Conservation (phyloP, 805 yeast genomes). For the Blastobotrys muscicola region DNA sequence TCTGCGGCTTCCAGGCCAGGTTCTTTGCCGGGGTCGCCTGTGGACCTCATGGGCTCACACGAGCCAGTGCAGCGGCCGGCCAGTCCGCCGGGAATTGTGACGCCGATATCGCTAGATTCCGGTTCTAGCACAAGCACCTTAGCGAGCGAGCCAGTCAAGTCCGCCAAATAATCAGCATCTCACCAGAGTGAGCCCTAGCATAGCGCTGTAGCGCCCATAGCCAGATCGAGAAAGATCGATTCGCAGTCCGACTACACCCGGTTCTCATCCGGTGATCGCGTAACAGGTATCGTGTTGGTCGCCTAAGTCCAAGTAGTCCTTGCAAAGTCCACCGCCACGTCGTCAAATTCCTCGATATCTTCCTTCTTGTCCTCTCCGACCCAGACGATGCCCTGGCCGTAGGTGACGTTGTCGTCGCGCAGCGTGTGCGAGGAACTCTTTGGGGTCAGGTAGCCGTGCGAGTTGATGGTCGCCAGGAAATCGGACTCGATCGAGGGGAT, state of each 20-base stretch:
- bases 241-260: neutral
- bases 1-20: no score
- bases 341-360: neutral
- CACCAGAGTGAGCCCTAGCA: neutral
- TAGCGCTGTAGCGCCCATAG: no score
- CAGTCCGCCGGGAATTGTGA: no score
- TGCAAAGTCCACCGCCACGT: neutral
- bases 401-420: neutral
- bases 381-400: constrained; percentile 2
- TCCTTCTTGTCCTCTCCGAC: neutral
- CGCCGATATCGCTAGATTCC: no score
- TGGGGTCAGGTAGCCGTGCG: no score
- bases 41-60: no score
- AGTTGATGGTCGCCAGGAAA: no score
- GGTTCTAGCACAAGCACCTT: no score
- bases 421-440: neutral
- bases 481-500: no score
- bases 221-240: neutral
- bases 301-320: neutral
- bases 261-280: neutral
- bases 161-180: neutral
- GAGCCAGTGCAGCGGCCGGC: no score
- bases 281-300: neutral
- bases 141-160: no score
- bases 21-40: no score